phyloP scores from a whole-genome alignment of 805 yeast species.

The Metschnikowia lochheadii region DNA sequence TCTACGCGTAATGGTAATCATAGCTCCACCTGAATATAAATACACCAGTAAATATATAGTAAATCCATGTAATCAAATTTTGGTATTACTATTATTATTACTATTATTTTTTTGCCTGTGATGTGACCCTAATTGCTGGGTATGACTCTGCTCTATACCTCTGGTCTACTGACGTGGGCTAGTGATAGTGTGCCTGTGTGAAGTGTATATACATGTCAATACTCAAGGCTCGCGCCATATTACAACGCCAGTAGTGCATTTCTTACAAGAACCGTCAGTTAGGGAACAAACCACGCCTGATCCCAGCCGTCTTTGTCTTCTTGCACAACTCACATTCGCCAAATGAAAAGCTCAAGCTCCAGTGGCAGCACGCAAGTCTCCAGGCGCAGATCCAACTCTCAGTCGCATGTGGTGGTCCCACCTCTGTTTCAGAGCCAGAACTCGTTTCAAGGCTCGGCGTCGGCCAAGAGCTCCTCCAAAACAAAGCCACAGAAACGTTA shows the following conservation, averaged over 20 bases:
- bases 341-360: conserved; percentile 2
- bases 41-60: too few relatives aligned
- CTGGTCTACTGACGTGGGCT: too few relatives aligned
- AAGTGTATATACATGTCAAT: neutral
- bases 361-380: conserved; percentile 2
- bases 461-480: conserved; percentile 1
- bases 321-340: neutral
- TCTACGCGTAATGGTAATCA: neutral
- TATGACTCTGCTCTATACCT: too few relatives aligned
- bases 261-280: neutral
- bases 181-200: neutral
- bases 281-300: neutral
- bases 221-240: neutral
- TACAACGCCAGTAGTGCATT: neutral
- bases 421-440: conserved; percentile 10
- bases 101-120: too few relatives aligned
- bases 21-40: neutral
- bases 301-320: neutral
- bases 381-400: conserved; percentile 37
- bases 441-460: conserved; percentile 3
- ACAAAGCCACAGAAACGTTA: conserved; percentile 21
- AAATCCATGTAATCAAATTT: too few relatives aligned
- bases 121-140: too few relatives aligned
- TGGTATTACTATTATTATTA: too few relatives aligned
- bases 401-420: conserved; percentile 33